A percentile compares a stretch with the other conserved stretches of the same genome.
phyloP scores from a whole-genome alignment of 2,329 filamentous ascomycete genomes.

The Fusarium sp. region DNA sequence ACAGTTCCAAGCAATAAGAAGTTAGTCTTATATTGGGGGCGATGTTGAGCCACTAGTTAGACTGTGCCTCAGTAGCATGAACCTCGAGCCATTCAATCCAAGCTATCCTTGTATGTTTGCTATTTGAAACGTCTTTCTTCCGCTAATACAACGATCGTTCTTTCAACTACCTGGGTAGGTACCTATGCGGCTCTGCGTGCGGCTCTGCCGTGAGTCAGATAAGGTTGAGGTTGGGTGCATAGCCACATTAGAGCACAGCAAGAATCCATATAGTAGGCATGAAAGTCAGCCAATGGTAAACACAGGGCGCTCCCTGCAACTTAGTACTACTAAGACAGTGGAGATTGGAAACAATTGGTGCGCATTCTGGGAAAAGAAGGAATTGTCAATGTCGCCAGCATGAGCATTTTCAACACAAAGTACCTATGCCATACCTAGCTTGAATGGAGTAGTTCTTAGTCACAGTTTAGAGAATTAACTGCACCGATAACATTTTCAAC shows the following conservation, averaged over 20 bases:
- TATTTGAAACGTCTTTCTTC: neutral
- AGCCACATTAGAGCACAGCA: neutral
- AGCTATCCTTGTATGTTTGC: neutral
- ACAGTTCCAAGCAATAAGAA: neutral
- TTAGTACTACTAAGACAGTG: neutral
- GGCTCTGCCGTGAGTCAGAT: slow-evolving; percentile 6
- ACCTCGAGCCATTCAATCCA: neutral
- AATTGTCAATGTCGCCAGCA: neutral
- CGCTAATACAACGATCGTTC: neutral
- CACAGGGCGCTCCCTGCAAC: neutral
- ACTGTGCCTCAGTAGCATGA: slow-evolving; percentile 16
- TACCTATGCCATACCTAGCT: neutral
- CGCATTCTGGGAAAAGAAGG: neutral
- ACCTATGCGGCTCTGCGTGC: neutral
- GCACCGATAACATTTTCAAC: neutral
- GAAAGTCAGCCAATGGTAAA: neutral
- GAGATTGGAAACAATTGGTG: neutral
- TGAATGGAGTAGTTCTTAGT: neutral
- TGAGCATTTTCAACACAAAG: slow-evolving; percentile 7
- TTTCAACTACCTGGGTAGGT: neutral
- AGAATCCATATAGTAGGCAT: neutral
- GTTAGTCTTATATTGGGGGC: slow-evolving; percentile 1
- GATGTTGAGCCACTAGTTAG: neutral
- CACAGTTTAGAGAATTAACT: neutral
- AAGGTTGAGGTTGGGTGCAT: neutral